phyloP scores from a whole-genome alignment of 2,329 filamentous ascomycete genomes.

The Simplicillium aogashimaense region DNA sequence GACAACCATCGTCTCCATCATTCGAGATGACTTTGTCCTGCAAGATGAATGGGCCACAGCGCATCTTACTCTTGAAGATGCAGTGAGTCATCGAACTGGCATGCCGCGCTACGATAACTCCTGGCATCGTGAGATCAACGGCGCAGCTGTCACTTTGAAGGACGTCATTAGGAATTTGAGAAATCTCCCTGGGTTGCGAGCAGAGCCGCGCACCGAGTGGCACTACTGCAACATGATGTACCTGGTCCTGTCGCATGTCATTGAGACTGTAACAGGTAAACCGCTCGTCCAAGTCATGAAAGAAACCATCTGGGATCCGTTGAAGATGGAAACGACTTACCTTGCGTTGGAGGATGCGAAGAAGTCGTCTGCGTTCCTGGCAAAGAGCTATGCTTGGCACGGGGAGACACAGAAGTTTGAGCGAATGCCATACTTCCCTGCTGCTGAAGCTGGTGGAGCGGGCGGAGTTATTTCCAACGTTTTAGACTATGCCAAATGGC shows the following conservation, averaged over 20 bases:
- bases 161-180: constrained; percentile 26
- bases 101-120: constrained; percentile 30
- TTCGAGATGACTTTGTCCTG: constrained; percentile 42
- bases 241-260: constrained; percentile 24
- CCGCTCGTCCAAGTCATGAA: constrained; percentile 25
- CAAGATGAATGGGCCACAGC: constrained; percentile 31
- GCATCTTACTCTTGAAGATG: constrained; percentile 42
- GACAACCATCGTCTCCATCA: constrained; percentile 32
- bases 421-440: constrained; percentile 13
- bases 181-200: constrained; percentile 24
- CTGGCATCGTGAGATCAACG: constrained; percentile 14
- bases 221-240: constrained; percentile 39
- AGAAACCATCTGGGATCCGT: constrained; percentile 24
- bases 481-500: constrained; percentile 21
- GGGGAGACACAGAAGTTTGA: no score
- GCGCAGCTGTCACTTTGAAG: constrained; percentile 2
- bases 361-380: constrained; percentile 13
- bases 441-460: constrained; percentile 23
- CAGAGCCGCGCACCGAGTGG: constrained; percentile 27
- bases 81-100: constrained; percentile 41
- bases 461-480: constrained; percentile 28
- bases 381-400: constrained; percentile 19
- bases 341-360: constrained; percentile 9
- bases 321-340: constrained; percentile 30
- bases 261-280: constrained; percentile 22